These are phyloP conservation scores for Detonula confervacea DNA, from an alignment of 352 stramenopile genomes.

Conservation along the genomic window DNA sequence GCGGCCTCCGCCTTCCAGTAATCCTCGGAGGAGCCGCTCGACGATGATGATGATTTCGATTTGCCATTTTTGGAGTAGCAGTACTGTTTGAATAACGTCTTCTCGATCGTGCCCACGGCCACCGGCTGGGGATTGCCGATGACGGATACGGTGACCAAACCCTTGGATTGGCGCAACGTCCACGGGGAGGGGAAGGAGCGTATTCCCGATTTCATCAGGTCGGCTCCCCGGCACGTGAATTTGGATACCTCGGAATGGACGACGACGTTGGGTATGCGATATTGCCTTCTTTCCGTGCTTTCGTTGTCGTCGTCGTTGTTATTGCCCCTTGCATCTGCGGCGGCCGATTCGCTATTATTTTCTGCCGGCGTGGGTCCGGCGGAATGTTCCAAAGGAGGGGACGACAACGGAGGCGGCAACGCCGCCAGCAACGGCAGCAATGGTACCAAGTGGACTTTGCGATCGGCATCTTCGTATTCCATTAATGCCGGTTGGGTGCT, in stretches of 20 bases:
- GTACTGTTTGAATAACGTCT: constrained; percentile 46
- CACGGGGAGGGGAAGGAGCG: constrained; percentile 39
- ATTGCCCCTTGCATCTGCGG: too few species aligned
- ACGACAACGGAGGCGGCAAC: constrained; percentile 31
- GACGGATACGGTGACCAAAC: constrained; percentile 56
- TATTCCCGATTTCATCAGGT: constrained; percentile 82
- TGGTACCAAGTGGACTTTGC: constrained; percentile 43
- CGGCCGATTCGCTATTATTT: too few species aligned
- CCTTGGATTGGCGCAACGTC: constrained; percentile 40
- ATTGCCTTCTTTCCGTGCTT: constrained; percentile 9
- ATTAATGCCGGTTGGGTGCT: constrained; percentile 54
- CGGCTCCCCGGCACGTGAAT: constrained; percentile 77
- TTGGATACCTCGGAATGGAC: constrained; percentile 69
- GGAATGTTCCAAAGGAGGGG: not conserved
- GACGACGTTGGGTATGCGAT: constrained; percentile 46
- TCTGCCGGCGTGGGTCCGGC: too few species aligned
- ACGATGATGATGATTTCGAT: too few species aligned
- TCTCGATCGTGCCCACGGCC: constrained; percentile 62
- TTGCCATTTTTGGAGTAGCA: constrained; percentile 42
- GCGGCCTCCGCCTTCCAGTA: constrained; percentile 18
- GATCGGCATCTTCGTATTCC: constrained; percentile 50
- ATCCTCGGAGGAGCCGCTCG: too few species aligned
- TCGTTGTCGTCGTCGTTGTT: too few species aligned
- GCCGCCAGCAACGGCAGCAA: constrained; percentile 42
- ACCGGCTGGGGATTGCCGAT: constrained; percentile 75